Evolutionary conservation across 139 green algal species (phyloP), one percentile per base, ranked within the genome.

Genomic region (Medakamo hakoo): DNA sequence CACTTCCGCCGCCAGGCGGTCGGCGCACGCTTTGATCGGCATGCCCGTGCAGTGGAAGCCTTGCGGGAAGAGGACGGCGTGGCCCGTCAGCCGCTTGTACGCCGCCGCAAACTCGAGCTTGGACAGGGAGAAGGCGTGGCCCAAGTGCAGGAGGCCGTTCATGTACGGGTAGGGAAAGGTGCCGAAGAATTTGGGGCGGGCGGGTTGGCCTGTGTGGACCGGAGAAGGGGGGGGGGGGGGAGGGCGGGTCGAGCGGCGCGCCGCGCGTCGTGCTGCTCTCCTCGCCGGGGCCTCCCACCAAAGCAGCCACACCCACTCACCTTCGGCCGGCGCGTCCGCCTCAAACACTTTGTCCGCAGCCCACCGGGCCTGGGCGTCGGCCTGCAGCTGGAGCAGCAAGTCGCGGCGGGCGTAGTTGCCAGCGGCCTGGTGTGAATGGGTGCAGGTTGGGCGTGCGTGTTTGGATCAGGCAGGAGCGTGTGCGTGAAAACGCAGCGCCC

Each of bases 131-230:
- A 99, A 99, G 19, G 92, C 93, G 67, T 99, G 93, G 2, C 93
- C 93, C 66, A 99, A 68, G 76, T 99, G 93, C 24, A 99, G 83
- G 69, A 97, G 60, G 23, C 93, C 93, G 68, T 99, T 99, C 93
- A 98, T 99, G 83, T 98, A 99, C 0, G 93, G 93, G 67, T 98
- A 99, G 4, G 93, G 93, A 62, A 99, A 99, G 73, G 91, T 99
- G 60, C 87, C 93, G 66, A 95, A 98, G 71, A 93, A 99, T 80
- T 97, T 97, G n/a, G 4, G 81, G 63, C 0, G 64, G 64, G 3
- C 56, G 40, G 3, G 58, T 29, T 73, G 59, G 21, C 58, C 72
- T 74, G 65, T 49, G 26, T 4, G 18, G 2, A 31, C 25, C 27
- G 2, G 25, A 48, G 25, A 26, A 49, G 49, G 22, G 55, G 32